phyloP scores from a whole-genome alignment of 441 rosid genomes.

The Pelargonium myrrhifolium region DNA sequence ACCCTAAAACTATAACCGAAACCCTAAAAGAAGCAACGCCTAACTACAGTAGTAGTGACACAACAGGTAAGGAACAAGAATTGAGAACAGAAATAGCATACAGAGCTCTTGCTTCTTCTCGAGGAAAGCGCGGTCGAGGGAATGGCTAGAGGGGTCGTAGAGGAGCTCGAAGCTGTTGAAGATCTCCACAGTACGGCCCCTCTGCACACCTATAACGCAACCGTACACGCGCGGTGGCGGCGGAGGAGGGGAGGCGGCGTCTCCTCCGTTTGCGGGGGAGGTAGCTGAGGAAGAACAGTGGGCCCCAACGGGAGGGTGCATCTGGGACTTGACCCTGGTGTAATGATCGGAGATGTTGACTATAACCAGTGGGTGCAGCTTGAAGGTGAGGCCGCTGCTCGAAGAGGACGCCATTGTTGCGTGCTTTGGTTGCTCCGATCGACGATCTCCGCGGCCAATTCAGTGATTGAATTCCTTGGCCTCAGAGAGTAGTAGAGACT shows the following conservation, averaged over 20 bases:
- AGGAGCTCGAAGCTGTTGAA: constrained; percentile 97
- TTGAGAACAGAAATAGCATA: constrained; percentile 22
- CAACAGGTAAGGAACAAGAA: not conserved
- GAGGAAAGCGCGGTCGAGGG: constrained; percentile 80
- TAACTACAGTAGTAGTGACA: not conserved
- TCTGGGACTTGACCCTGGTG: constrained; percentile 84
- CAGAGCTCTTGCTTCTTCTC: constrained; percentile 98
- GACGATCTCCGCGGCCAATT: not conserved
- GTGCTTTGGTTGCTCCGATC: not conserved
- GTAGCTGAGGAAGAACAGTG: not conserved
- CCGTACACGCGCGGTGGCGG: constrained; percentile 73
- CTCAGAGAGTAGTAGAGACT: not conserved
- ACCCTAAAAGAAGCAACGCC: not conserved
- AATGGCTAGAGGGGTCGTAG: constrained; percentile 51
- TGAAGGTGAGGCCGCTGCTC: constrained; percentile 90
- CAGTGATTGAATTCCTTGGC: not conserved
- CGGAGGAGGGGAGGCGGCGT: constrained; percentile 14
- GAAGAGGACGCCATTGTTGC: constrained; percentile 72
- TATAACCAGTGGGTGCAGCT: constrained; percentile 86
- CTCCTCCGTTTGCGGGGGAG: constrained; percentile 25
- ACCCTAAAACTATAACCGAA: not conserved
- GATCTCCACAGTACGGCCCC: constrained; percentile 92
- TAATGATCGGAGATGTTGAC: constrained; percentile 92
- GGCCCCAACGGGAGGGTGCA: constrained; percentile 41
- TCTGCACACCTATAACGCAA: constrained; percentile 82